A percentile compares a stretch with the other conserved stretches of the same genome.
Evolutionary conservation across 148 eudicot species (phyloP).

Genomic region (Oxyria digyna): DNA sequence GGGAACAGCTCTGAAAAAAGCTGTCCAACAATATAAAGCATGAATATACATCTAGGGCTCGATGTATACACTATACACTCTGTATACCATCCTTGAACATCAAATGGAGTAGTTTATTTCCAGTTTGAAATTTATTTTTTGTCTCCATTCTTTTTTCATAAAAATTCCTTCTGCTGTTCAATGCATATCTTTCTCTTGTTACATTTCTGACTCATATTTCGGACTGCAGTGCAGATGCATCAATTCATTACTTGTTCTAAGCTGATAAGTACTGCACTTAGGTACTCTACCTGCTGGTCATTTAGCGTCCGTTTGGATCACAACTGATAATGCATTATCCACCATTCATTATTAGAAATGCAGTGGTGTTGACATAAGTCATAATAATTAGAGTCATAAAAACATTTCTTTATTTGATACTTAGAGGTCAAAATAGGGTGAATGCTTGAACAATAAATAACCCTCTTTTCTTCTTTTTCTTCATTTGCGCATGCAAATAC

Average conservation of each 20-base stretch:
- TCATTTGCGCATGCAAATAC: neutral
- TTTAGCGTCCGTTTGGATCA: too few relatives aligned
- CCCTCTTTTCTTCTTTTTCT: neutral
- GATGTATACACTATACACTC: neutral
- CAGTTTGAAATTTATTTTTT: neutral
- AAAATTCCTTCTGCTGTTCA: neutral
- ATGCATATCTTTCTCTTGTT: neutral
- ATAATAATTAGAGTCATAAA: too few relatives aligned
- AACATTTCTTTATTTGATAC: neutral
- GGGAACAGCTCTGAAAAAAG: neutral
- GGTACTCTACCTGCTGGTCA: neutral
- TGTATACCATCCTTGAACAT: slow-evolving; percentile 2
- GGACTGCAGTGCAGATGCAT: neutral
- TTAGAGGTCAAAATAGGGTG: neutral
- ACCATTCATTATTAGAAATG: too few relatives aligned
- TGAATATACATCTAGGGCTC: neutral
- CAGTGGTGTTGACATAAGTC: too few relatives aligned
- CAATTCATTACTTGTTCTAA: neutral
- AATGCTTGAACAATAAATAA: neutral
- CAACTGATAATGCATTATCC: too few relatives aligned
- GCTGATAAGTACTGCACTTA: neutral
- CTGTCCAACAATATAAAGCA: neutral
- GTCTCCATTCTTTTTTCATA: neutral
- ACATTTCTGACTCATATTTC: neutral
- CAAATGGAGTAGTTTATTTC: neutral